Conservation (phyloP, 768 basidiomycete genomes). For the Crassisporium funariophilum region DNA sequence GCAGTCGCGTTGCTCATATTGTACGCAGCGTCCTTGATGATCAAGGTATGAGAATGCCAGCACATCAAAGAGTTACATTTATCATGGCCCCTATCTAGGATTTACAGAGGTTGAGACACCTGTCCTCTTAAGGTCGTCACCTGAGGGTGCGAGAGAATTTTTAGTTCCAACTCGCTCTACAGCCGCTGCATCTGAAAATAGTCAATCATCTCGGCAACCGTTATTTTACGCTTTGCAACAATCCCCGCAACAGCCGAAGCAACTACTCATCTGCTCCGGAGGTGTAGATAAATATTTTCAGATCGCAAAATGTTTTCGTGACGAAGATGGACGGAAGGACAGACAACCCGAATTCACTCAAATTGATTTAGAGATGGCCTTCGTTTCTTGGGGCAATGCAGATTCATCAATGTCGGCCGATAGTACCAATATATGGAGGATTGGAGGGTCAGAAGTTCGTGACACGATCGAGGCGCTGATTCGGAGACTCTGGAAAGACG, state of each 20-base stretch:
- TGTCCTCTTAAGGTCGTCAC: slow-evolving; percentile 85
- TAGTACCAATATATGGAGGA: slow-evolving; percentile 62
- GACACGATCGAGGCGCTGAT: slow-evolving; percentile 77
- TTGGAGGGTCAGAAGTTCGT: slow-evolving; percentile 85
- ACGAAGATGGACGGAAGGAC: slow-evolving; percentile 94
- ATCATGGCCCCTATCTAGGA: slow-evolving; percentile 44
- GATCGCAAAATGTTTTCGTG: slow-evolving; percentile 91
- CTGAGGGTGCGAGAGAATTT: slow-evolving; percentile 94
- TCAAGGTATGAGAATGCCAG: slow-evolving; percentile 47
- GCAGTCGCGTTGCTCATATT: slow-evolving; percentile 81
- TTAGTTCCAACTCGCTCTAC: slow-evolving; percentile 78
- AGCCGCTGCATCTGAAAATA: slow-evolving; percentile 19
- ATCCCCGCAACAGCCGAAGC: slow-evolving; percentile 96
- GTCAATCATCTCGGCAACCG: slow-evolving; percentile 23
- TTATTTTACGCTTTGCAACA: slow-evolving; percentile 90
- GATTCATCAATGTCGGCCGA: slow-evolving; percentile 14
- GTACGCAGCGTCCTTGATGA: slow-evolving; percentile 74
- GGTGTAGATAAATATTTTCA: slow-evolving; percentile 91
- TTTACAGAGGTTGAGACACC: slow-evolving; percentile 96
- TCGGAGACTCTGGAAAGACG: slow-evolving; percentile 71
- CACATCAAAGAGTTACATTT: slow-evolving; percentile 9
- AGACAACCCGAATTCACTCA: slow-evolving; percentile 98
- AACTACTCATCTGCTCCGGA: slow-evolving; percentile 88
- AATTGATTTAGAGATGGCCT: slow-evolving; percentile 96
- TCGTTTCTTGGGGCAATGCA: slow-evolving; percentile 75